These are phyloP conservation scores for Agastache rugosa DNA, from an alignment of 257 asterid genomes.

Conservation along the genomic window DNA sequence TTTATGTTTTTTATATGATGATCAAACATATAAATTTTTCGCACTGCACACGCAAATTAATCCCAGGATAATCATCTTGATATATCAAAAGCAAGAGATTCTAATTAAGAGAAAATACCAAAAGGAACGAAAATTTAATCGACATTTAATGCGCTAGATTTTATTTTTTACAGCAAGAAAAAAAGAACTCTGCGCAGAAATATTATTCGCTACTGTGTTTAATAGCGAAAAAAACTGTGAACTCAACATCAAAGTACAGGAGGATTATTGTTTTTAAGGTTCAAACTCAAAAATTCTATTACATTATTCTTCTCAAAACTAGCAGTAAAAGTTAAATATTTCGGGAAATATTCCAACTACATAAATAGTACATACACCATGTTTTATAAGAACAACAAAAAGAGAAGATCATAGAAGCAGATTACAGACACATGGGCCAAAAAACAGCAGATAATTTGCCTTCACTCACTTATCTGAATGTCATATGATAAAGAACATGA, in stretches of 20 bases:
- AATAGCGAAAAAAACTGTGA: neutral
- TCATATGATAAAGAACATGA: neutral
- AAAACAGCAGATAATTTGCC: constrained; percentile 25
- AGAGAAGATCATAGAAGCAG: neutral
- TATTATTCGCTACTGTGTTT: neutral
- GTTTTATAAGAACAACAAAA: neutral
- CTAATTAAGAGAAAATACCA: too few relatives aligned
- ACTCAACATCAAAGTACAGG: neutral
- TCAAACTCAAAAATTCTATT: constrained; percentile 13
- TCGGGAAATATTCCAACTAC: neutral
- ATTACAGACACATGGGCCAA: constrained; percentile 9
- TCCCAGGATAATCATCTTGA: too few relatives aligned
- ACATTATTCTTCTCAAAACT: constrained; percentile 27
- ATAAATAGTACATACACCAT: constrained; percentile 9
- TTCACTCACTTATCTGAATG: constrained; percentile 21
- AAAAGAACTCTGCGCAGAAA: too few relatives aligned
- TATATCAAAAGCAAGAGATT: too few relatives aligned
- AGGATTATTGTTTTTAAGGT: neutral
- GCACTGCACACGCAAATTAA: too few relatives aligned
- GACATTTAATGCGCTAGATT: too few relatives aligned
- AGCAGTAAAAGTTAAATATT: constrained; percentile 15
- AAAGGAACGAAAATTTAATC: neutral
- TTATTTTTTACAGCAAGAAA: too few relatives aligned
- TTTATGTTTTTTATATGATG: too few relatives aligned
- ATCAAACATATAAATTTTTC: too few relatives aligned